Base-by-base conservation (phyloP, 2,329 filamentous ascomycete species). In the Colletotrichum limetticola region DNA sequence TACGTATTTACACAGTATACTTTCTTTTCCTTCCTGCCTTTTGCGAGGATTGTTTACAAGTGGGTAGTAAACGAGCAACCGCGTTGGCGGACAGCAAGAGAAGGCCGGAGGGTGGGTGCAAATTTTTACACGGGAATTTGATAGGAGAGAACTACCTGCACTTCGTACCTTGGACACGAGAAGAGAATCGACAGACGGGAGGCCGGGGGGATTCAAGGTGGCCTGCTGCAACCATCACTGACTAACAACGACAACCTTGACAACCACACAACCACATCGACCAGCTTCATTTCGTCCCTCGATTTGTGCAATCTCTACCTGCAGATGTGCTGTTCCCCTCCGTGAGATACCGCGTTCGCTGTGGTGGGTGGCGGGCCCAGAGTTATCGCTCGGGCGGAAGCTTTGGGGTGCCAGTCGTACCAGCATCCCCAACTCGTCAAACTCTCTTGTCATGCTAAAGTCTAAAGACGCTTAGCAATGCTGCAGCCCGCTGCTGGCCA, bases 11-110 rank as follows among this genome's bases (percentile, higher is more conserved):
- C 30, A 4, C 30, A 32, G 30, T 32, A 49, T 46, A 6, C 37
- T 62, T 62, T 37, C 68, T 71, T 71, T 68, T 57, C 35, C n/a
- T 37, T 57, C 26, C 68, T 49, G 22, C 14, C 16, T 22, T 9
- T 24, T 14, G 16, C 32, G n/a, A 49, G 5, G 35, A 57, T 4
- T 4, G 19, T 19, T 19, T 28, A 8, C n/a, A 22, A 19, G 19
- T 16, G 3, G 19, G 5, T 28, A 3, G 16, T 49, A 49, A 49
- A 22, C 42, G 8, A 22, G 42, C 56, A 26, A 55, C 52, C 28
- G 11, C 56, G 19, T 49, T 49, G 42, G 42, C 42, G 19, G 19
- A n/a, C 42, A 49, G 42, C 2, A 22, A 22, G 8, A 49, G 19
- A 49, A 42, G 37, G 37, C 0, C 14, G 16, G 42, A n/a, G 42